Evolutionary conservation across 2,329 filamentous ascomycete genomes (phyloP).

Genomic region (Xenosphaeropsis pyriputrescens): DNA sequence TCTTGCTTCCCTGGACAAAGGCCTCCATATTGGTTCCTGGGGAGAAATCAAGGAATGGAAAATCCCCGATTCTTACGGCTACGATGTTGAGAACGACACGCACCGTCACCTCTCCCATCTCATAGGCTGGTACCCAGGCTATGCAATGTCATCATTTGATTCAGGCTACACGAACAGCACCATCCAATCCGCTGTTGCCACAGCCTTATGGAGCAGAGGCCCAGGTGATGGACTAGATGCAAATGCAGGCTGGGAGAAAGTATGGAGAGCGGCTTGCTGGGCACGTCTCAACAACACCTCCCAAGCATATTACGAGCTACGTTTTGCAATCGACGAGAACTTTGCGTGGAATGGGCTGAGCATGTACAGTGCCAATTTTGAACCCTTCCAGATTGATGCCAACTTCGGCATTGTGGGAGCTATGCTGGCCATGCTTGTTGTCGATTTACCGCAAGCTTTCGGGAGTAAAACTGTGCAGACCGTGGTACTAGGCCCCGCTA

Average conservation of each 20-base stretch:
- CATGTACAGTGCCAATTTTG: conserved; percentile 29
- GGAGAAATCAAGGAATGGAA: conserved; percentile 36
- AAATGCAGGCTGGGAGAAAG: conserved; percentile 41
- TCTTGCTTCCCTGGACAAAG: conserved; percentile 31
- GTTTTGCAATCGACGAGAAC: conserved; percentile 31
- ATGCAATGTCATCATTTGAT: conserved; percentile 27
- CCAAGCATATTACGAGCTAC: conserved; percentile 29
- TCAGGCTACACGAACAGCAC: conserved; percentile 25
- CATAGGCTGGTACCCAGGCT: conserved; percentile 39
- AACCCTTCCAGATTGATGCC: conserved; percentile 43
- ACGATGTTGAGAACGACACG: conserved; percentile 25
- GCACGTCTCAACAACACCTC: conserved; percentile 35
- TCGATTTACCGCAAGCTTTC: conserved; percentile 26
- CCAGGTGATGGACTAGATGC: conserved; percentile 28
- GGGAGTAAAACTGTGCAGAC: conserved; percentile 11
- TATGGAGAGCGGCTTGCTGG: conserved; percentile 42
- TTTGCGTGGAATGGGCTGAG: conserved; percentile 33
- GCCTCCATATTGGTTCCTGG: conserved; percentile 28
- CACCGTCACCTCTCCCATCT: conserved; percentile 41
- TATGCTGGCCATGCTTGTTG: conserved; percentile 33
- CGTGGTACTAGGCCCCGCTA: conserved; percentile 30
- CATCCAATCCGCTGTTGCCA: conserved; percentile 27
- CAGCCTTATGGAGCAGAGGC: conserved; percentile 30
- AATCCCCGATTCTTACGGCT: conserved; percentile 16
- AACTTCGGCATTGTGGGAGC: conserved; percentile 38